These are phyloP conservation scores for Talaromyces borbonicus DNA, from an alignment of 495 filamentous ascomycete genomes.

Conservation along the genomic window DNA sequence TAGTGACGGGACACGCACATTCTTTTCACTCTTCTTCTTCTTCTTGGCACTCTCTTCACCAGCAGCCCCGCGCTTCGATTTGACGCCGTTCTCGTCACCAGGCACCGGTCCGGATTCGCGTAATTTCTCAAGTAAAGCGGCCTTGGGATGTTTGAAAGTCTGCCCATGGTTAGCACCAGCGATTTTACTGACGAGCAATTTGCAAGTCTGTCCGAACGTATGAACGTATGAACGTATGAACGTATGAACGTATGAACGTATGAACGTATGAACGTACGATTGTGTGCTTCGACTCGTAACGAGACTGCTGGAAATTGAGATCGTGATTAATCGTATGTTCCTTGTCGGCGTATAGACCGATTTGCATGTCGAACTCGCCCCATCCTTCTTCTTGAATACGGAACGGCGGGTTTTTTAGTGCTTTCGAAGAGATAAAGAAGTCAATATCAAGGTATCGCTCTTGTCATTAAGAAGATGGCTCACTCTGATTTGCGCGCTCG, in stretches of 20 bases:
- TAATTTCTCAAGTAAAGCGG: slow-evolving; percentile 61
- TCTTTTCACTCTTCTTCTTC: slow-evolving; percentile 65
- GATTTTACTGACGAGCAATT: no score
- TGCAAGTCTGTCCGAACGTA: no score
- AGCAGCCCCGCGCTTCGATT: slow-evolving; percentile 37
- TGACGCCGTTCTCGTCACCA: slow-evolving; percentile 58
- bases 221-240: no score
- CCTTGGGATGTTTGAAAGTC: slow-evolving; percentile 88
- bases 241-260: no score
- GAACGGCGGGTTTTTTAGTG: slow-evolving; percentile 76
- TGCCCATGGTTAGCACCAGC: no score
- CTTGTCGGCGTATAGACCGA: slow-evolving; percentile 74
- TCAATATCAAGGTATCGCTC: not conserved
- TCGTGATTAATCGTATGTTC: slow-evolving; percentile 77
- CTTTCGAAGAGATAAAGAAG: slow-evolving; percentile 32
- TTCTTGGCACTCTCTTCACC: slow-evolving; percentile 59
- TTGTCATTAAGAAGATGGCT: slow-evolving; percentile 17
- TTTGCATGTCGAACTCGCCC: slow-evolving; percentile 97
- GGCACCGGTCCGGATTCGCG: slow-evolving; percentile 76
- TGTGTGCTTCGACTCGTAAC: slow-evolving; percentile 76
- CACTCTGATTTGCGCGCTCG: slow-evolving; percentile 69
- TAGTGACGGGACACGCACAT: slow-evolving; percentile 26
- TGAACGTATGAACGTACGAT: slow-evolving; percentile 60
- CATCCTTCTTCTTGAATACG: slow-evolving; percentile 87
- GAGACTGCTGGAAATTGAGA: slow-evolving; percentile 73